Percentiles rank a stretch among this genome's conserved stretches.
Evolutionary conservation across 202 grass and related monocot species (phyloP).

Genomic region (Elaeis oleifera): DNA sequence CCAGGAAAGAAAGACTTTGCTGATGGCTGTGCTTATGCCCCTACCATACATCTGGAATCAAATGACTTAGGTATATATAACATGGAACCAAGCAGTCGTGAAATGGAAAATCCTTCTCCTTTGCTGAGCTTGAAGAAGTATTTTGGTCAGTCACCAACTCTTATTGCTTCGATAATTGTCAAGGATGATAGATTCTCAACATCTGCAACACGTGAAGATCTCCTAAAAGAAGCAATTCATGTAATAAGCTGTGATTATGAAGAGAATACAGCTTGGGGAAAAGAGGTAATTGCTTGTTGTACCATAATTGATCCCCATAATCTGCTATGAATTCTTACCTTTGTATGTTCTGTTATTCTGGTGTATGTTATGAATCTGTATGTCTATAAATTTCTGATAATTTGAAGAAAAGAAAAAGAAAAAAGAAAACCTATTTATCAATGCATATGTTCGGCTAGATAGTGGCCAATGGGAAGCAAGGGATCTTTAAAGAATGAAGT

Average conservation of each 20-base stretch:
- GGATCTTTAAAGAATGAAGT: too few relatives aligned
- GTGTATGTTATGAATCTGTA: too few relatives aligned
- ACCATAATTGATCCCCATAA: too few relatives aligned
- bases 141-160: constrained; percentile 7
- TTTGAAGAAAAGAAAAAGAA: too few relatives aligned
- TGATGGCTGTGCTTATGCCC: background rate
- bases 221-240: constrained; percentile 10
- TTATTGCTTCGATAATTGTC: constrained; percentile 10
- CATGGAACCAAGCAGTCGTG: background rate
- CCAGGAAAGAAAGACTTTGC: background rate
- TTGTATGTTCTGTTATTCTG: too few relatives aligned
- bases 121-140: constrained; percentile 6
- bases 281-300: background rate
- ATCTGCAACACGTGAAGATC: background rate
- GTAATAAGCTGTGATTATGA: constrained; percentile 11
- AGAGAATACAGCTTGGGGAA: constrained; percentile 10
- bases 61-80: background rate
- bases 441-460: too few relatives aligned
- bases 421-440: too few relatives aligned
- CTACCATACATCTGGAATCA: background rate
- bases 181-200: constrained; percentile 2
- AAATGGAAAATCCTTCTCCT: constrained; percentile 1
- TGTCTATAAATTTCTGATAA: too few relatives aligned
- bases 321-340: too few relatives aligned
- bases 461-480: too few relatives aligned